phyloP scores from a whole-genome alignment of 2,329 filamentous ascomycete species.

The Fusarium sp. region DNA sequence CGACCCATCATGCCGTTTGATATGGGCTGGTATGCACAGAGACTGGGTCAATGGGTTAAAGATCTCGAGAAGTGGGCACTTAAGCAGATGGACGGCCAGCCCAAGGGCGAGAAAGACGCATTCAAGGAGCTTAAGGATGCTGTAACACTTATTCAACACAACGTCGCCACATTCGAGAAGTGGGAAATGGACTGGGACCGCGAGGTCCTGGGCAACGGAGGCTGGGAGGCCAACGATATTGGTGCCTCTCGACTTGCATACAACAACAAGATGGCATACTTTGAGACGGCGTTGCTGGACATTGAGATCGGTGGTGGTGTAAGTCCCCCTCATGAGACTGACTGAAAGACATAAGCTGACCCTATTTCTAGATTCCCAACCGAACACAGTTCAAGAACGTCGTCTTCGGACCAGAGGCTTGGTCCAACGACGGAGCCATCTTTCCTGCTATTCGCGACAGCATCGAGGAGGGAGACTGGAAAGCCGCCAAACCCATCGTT shows the following conservation, averaged over 20 bases:
- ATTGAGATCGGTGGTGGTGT: conserved; percentile 77
- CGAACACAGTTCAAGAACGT: conserved; percentile 95
- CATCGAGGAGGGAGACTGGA: conserved; percentile 78
- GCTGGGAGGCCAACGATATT: conserved; percentile 79
- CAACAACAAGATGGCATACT: conserved; percentile 81
- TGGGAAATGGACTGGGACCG: conserved; percentile 86
- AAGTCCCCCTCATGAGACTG: conserved; percentile 57
- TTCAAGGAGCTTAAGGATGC: conserved; percentile 63
- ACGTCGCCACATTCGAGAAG: conserved; percentile 70
- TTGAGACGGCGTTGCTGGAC: conserved; percentile 88
- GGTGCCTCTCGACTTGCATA: conserved; percentile 77
- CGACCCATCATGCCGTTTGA: conserved; percentile 86
- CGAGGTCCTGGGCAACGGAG: conserved; percentile 75
- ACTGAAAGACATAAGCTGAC: conserved; percentile 18
- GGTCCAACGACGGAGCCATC: conserved; percentile 63
- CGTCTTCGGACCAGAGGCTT: conserved; percentile 84
- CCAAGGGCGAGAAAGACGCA: conserved; percentile 25
- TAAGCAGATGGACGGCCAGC: conserved; percentile 50
- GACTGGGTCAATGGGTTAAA: conserved; percentile 72
- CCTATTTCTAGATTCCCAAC: conserved; percentile 74
- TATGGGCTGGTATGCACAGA: conserved; percentile 76
- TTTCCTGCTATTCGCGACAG: conserved; percentile 85
- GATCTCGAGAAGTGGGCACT: conserved; percentile 71
- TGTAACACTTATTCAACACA: conserved; percentile 65
- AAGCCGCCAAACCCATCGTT: conserved; percentile 73